Base-by-base conservation (phyloP, 495 filamentous ascomycete species). In the Lasiosphaeria ovina region DNA sequence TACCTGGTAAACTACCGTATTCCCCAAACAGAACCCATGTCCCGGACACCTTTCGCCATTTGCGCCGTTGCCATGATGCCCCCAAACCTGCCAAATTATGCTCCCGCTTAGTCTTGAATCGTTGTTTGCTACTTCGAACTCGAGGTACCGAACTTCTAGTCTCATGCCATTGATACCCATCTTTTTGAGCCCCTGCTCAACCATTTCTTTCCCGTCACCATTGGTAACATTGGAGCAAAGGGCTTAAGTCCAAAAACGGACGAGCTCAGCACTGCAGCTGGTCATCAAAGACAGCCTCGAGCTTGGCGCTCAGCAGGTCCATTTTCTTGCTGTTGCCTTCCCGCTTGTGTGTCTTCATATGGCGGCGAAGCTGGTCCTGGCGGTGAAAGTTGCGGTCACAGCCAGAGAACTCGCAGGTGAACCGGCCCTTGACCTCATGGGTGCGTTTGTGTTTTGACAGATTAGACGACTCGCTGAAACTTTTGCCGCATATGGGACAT, bases 391-490 rank as follows among this genome's bases (percentile, higher is more conserved):
- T 69, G 59, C 78, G 80, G 14, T 70, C 69, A 54, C 84, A 87
- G 33, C 76, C 77, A 8, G 69, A 63, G 17, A 75, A 70, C 0
- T 66, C 62, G 54, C 83, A 86, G 6, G 62, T 71, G 61, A 81
- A 80, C 11, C 73, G 69, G n/a, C 77, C 81, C 54, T 76, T 71
- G 63, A 79, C 69, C 38, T 81, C 79, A 58, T 82, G 75, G 11
- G 75, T 83, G 42, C 77, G 79, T 38, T 77, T 74, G 54, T 81
- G 77, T 56, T 84, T 82, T 60, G 80, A 77, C 40, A 84, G 65
- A 66, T 85, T 81, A n/a, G 78, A 84, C 10, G 81, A 83, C 58
- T 84, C 81, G 55, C 77, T 75, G 58, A 84, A 84, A 6, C 67
- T 59, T 57, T 79, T 80, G 44, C 75, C 74, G 59, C 81, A 84